Percentiles rank a stretch among this genome's conserved stretches.
Conservation (phyloP, 1,284 basidiomycete species). For the Tetrapyrgos nigripes region DNA sequence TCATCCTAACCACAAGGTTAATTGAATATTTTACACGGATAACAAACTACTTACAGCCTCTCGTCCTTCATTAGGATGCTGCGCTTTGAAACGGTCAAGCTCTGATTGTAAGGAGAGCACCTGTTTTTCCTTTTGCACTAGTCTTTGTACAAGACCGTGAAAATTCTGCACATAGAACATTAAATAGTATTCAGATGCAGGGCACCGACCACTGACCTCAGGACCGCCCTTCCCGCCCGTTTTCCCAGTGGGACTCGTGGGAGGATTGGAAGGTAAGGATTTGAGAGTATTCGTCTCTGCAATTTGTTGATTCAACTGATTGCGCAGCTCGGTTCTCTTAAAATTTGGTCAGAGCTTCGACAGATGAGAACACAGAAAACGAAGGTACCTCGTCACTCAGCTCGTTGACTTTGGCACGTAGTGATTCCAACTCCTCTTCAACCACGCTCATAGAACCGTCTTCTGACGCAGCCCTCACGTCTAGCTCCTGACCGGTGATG, state of each 20-base stretch:
- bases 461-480: constrained; percentile 54
- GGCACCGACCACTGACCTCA: constrained; percentile 46
- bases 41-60: constrained; percentile 56
- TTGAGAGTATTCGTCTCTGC: constrained; percentile 74
- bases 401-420: constrained; percentile 64
- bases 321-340: constrained; percentile 60
- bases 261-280: constrained; percentile 52
- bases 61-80: constrained; percentile 59
- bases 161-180: constrained; percentile 52
- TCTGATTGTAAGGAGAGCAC: constrained; percentile 78
- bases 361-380: not conserved
- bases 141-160: constrained; percentile 80
- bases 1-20: constrained; percentile 63
- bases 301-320: constrained; percentile 62
- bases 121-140: constrained; percentile 87
- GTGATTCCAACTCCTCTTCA: constrained; percentile 66
- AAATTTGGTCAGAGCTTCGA: not conserved
- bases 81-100: constrained; percentile 65
- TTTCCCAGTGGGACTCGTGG: constrained; percentile 46
- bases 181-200: not conserved
- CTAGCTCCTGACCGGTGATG: constrained; percentile 70
- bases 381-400: constrained; percentile 65
- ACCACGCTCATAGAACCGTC: constrained; percentile 50
- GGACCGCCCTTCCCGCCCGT: constrained; percentile 54
- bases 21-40: constrained; percentile 2